Base-by-base conservation (phyloP, 1,139 yeast species). In the Yamadazyma sp. region DNA sequence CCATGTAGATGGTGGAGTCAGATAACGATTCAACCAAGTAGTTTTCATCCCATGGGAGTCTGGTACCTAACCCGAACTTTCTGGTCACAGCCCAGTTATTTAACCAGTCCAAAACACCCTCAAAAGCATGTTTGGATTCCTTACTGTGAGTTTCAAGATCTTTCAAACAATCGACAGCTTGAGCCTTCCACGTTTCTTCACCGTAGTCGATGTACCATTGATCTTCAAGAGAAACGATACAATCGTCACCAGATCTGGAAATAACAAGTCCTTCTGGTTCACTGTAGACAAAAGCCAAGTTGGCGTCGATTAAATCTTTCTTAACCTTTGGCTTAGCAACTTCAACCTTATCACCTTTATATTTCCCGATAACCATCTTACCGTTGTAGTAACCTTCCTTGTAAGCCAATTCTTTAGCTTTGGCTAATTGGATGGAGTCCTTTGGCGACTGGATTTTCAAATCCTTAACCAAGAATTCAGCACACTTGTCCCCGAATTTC, bases 181-280 rank as follows among this genome's bases (percentile, higher is more conserved):
- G 79, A n/a, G 73, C 64, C 61, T 86, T 86, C 99, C 99, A 94
- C 24, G 69, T 55, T 51, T 82, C 89, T 77, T 94, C 99, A 76
- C 98, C 98, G 59, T 94, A 94, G 64, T 94, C 98, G 57, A 88
- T 78, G 65, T 81, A 94, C 98, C 98, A 94, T 74, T 94, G 99
- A 68, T 94, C 98, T 69, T 94, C 98, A 43, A 94, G 79, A 12
- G 98, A 89, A 39, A 92, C 98, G 55, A 92, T 81, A 77, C 98
- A 92, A 44, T 84, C 92, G 61, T 92, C 99, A 53, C 98, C 98
- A 35, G 96, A 87, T 72, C 99, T 84, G 17, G 98, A 91, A 40
- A 88, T 76, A 38, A 92, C 96, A 42, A 75, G 70, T 34, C 84
- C 80, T 68, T 92, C 99, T 34, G 99, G 98, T 72, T 92, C 99